phyloP scores from a whole-genome alignment of 805 yeast genomes.

The Lachancea thermotolerans region DNA sequence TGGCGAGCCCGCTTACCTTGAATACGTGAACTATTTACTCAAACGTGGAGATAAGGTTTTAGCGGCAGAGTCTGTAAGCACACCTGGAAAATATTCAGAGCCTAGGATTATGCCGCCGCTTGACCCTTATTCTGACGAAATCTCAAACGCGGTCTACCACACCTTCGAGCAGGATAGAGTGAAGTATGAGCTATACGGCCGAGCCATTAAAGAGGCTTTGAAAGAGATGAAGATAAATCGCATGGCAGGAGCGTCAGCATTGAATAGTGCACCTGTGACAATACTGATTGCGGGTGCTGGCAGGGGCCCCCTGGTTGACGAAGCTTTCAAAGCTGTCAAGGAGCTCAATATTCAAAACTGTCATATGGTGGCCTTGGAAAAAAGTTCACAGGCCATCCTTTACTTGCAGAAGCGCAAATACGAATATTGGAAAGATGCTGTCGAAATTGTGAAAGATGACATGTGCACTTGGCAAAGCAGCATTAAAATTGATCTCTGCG shows the following conservation, averaged over 20 bases:
- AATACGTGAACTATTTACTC: constrained; percentile 39
- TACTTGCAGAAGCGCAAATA: constrained; percentile 43
- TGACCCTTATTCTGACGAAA: constrained; percentile 57
- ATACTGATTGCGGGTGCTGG: constrained; percentile 82
- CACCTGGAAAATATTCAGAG: background rate
- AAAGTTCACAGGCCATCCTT: constrained; percentile 54
- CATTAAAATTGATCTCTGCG: constrained; percentile 46
- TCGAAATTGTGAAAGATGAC: constrained; percentile 51
- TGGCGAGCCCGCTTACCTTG: constrained; percentile 36
- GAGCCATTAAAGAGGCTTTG: constrained; percentile 55
- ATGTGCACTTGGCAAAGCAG: constrained; percentile 45
- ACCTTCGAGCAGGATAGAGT: constrained; percentile 63
- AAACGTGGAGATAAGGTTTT: constrained; percentile 29
- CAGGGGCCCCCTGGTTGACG: constrained; percentile 70
- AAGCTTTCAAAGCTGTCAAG: constrained; percentile 38
- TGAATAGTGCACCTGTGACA: constrained; percentile 19
- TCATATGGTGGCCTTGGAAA: constrained; percentile 60
- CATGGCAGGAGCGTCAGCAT: background rate
- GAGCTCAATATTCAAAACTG: constrained; percentile 22
- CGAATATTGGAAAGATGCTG: constrained; percentile 46
- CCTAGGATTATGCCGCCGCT: constrained; percentile 47
- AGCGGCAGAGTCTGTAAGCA: constrained; percentile 1
- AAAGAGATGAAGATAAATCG: constrained; percentile 22
- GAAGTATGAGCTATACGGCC: constrained; percentile 63
- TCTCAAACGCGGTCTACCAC: constrained; percentile 55